Conservation (phyloP, 371 early-diverging fungal species). For the Mortierella sp. region DNA sequence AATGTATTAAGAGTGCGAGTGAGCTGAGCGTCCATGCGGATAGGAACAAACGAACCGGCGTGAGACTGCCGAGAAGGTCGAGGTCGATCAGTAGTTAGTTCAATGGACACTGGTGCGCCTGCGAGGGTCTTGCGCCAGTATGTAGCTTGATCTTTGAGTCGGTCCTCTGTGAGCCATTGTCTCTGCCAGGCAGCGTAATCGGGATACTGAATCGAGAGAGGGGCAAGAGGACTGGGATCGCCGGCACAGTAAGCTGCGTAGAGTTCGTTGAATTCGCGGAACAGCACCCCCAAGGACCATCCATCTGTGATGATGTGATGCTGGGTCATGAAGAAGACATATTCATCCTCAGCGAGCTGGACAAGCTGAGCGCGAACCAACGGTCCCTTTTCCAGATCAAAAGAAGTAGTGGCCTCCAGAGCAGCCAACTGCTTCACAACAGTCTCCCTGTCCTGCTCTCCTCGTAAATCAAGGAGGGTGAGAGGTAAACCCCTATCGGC, state of each 20-base stretch:
- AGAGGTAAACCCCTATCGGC: not conserved
- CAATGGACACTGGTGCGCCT: constrained; percentile 1
- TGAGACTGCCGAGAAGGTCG: constrained; percentile 9
- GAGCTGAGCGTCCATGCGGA: constrained; percentile 4
- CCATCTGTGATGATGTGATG: constrained; percentile 19
- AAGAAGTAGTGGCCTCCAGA: not conserved
- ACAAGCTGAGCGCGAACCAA: constrained; percentile 7
- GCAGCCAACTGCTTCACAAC: not conserved
- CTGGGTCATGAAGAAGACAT: constrained; percentile 4
- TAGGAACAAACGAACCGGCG: not conserved
- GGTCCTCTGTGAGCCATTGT: constrained; percentile 2
- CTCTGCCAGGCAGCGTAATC: constrained; percentile 23
- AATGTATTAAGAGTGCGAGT: constrained; percentile 1
- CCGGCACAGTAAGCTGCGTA: not conserved
- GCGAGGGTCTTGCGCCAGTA: constrained; percentile 6
- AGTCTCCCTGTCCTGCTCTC: not conserved
- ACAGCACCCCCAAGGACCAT: constrained; percentile 4
- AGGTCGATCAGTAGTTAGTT: constrained; percentile 8
- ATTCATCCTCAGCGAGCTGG: constrained; percentile 10
- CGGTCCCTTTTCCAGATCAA: constrained; percentile 10
- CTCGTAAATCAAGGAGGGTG: constrained; percentile 4
- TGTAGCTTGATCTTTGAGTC: not conserved
- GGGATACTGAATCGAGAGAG: constrained; percentile 12
- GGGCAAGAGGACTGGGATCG: not conserved
- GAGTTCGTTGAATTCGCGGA: constrained; percentile 5